Conservation (phyloP, 106 monocot species). For the Platanthera zijinensis region DNA sequence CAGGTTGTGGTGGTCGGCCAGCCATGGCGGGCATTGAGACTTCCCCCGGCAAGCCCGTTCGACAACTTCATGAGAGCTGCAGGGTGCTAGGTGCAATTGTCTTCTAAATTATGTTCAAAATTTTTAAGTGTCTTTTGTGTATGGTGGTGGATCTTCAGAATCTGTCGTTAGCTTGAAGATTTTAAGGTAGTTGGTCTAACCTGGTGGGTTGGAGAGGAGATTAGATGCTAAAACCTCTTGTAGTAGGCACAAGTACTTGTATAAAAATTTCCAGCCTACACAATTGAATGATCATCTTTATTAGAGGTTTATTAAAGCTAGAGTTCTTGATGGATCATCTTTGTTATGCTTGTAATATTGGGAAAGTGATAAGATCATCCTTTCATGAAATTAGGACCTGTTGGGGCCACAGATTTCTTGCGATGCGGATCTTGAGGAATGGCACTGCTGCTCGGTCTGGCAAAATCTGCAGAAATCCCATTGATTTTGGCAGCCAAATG, state of each 20-base stretch:
- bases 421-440: too few relatives aligned
- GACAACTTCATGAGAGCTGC: slow-evolving; percentile 98
- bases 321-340: too few relatives aligned
- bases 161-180: not conserved
- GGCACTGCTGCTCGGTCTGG: too few relatives aligned
- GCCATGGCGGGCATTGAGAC: slow-evolving; percentile 37
- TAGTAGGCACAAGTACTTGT: not conserved
- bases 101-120: not conserved
- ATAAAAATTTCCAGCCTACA: too few relatives aligned
- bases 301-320: not conserved
- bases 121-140: not conserved
- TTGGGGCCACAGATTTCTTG: too few relatives aligned
- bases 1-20: slow-evolving; percentile 23
- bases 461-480: too few relatives aligned
- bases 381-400: too few relatives aligned
- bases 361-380: too few relatives aligned
- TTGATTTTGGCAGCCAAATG: too few relatives aligned
- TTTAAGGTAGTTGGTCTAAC: not conserved
- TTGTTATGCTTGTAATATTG: too few relatives aligned
- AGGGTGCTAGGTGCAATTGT: slow-evolving; percentile 17
- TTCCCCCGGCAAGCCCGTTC: slow-evolving; percentile 92
- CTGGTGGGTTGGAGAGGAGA: not conserved
- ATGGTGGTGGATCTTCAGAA: not conserved
- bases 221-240: not conserved
- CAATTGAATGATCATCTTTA: not conserved